Percentiles rank a stretch among this genome's conserved stretches.
Conservation (phyloP, 2,329 filamentous ascomycete species). For the Arthrinium puccinioides region DNA sequence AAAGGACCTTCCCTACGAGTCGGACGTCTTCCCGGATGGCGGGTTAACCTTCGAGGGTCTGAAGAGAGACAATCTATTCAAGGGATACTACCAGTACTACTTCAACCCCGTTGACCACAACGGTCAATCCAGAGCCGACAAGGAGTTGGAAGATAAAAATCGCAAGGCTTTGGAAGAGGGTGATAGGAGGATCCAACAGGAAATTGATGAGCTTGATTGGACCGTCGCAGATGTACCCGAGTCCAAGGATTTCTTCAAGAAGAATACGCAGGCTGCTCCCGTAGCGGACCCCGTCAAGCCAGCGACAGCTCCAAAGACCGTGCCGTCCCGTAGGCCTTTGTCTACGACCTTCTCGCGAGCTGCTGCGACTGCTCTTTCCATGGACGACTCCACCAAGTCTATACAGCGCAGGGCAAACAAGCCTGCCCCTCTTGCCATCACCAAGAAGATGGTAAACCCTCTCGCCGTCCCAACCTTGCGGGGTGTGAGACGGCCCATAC, state of each 20-base stretch:
- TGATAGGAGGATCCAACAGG: conserved; percentile 60
- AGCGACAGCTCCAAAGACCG: conserved; percentile 5
- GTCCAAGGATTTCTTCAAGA: conserved; percentile 29
- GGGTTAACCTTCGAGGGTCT: conserved; percentile 50
- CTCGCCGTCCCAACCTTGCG: conserved; percentile 22
- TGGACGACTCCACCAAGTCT: conserved; percentile 25
- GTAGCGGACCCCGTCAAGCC: conserved; percentile 8
- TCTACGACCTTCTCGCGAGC: conserved; percentile 47
- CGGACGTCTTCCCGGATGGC: conserved; percentile 57
- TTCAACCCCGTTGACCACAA: conserved; percentile 60
- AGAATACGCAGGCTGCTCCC: conserved; percentile 19
- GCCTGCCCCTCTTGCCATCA: conserved; percentile 10
- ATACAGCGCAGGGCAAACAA: conserved; percentile 21
- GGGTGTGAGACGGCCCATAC: conserved; percentile 21
- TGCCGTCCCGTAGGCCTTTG: conserved; percentile 23
- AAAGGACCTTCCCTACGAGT: conserved; percentile 58
- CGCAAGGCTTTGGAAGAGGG: conserved; percentile 45
- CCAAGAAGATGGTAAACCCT: conserved; percentile 16
- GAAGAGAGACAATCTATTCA: conserved; percentile 51
- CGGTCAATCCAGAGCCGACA: conserved; percentile 56
- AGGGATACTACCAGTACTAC: conserved; percentile 54
- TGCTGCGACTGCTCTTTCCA: conserved; percentile 46
- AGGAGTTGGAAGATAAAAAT: conserved; percentile 48
- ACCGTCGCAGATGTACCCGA: conserved; percentile 49
- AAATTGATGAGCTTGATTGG: conserved; percentile 57